Conservation (phyloP, 1,139 yeast genomes). For the Blastobotrys elegans region DNA sequence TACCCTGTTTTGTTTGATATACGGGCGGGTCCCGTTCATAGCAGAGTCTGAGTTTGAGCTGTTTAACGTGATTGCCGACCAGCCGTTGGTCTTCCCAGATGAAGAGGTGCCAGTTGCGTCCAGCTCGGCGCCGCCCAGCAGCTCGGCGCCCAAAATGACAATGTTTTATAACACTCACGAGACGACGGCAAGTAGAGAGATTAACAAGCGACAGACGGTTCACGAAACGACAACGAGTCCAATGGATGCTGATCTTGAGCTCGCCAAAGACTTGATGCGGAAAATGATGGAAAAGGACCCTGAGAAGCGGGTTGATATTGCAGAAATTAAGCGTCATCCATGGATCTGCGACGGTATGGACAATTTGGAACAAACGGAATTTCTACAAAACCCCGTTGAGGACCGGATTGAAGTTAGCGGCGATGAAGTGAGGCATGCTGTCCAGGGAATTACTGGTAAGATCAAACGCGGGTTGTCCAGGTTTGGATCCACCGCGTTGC, state of each 20-base stretch:
- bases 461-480: conserved; percentile 56
- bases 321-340: conserved; percentile 74
- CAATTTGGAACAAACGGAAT: conserved; percentile 36
- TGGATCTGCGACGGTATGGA: conserved; percentile 64
- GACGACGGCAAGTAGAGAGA: not conserved
- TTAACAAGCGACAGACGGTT: not conserved
- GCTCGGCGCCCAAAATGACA: not conserved
- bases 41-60: conserved; percentile 86
- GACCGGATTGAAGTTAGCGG: conserved; percentile 54
- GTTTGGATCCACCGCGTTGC: conserved; percentile 41
- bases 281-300: conserved; percentile 72
- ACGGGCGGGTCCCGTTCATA: conserved; percentile 85
- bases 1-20: conserved; percentile 79
- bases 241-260: conserved; percentile 29
- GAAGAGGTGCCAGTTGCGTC: conserved; percentile 20
- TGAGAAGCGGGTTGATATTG: conserved; percentile 58
- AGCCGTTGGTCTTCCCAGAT: conserved; percentile 58
- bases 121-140: not conserved
- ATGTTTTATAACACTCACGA: conserved; percentile 6
- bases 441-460: conserved; percentile 69
- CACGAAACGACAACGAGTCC: conserved; percentile 7
- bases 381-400: conserved; percentile 30
- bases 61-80: conserved; percentile 73
- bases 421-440: conserved; percentile 71
- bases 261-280: conserved; percentile 60